These are phyloP conservation scores for Phytophthora parvispora DNA, from an alignment of 352 stramenopile genomes.

Conservation along the genomic window DNA sequence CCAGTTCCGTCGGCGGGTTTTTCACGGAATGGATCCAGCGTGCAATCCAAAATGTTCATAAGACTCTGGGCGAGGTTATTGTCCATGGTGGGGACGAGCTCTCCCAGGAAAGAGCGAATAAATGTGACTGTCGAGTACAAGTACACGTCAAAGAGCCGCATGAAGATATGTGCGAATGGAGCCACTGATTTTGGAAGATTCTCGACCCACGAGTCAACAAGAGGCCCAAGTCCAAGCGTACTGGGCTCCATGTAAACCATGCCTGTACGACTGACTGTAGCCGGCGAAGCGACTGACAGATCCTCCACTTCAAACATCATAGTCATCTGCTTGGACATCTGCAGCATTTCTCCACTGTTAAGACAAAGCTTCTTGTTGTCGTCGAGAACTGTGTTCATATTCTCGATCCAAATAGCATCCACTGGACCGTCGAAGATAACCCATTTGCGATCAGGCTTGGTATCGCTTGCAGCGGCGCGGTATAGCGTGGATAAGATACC, in stretches of 20 bases:
- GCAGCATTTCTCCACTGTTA: conserved; percentile 95
- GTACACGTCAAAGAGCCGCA: conserved; percentile 93
- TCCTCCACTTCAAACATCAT: conserved; percentile 99
- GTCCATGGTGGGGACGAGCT: conserved; percentile 94
- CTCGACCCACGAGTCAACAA: conserved; percentile 94
- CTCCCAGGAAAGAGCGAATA: conserved; percentile 87
- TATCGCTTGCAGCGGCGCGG: conserved; percentile 87
- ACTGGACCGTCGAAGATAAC: conserved; percentile 96
- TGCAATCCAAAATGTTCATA: conserved; percentile 95
- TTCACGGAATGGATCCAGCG: conserved; percentile 74
- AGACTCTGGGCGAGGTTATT: conserved; percentile 94
- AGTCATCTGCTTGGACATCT: conserved; percentile 97
- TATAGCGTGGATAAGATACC: conserved; percentile 97
- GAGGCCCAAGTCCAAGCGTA: conserved; percentile 87
- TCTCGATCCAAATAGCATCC: conserved; percentile 97
- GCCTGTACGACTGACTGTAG: conserved; percentile 95
- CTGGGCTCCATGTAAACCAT: conserved; percentile 98
- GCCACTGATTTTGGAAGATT: conserved; percentile 52
- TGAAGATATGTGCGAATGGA: conserved; percentile 48
- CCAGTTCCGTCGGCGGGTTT: conserved; percentile 54
- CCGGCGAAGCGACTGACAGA: conserved; percentile 93
- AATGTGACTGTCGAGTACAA: conserved; percentile 90
- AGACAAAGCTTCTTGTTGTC: conserved; percentile 97
- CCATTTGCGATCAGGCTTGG: conserved; percentile 94
- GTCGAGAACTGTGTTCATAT: conserved; percentile 98